These are phyloP conservation scores for Oemleria cerasiformis DNA, from an alignment of 306 rosid species.

Conservation along the genomic window DNA sequence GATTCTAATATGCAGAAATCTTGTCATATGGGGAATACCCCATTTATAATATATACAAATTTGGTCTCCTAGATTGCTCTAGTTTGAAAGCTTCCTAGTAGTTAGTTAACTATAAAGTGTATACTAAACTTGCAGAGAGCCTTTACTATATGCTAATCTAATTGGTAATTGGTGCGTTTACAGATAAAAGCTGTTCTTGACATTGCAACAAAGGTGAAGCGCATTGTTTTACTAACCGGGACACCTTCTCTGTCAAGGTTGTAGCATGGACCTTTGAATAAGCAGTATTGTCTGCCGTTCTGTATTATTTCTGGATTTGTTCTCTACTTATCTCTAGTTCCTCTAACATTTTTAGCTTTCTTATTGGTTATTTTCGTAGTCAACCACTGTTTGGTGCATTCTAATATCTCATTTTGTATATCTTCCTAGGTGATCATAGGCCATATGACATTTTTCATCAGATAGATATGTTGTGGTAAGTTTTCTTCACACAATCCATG, in stretches of 20 bases:
- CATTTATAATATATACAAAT: neutral
- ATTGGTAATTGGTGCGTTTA: conserved; percentile 21
- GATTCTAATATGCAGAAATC: neutral
- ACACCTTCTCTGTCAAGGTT: conserved; percentile 97
- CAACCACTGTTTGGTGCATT: conserved; percentile 21
- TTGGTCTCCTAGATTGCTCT: neutral
- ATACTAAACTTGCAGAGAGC: conserved; percentile 1
- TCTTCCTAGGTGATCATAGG: conserved; percentile 89
- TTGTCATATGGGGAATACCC: neutral
- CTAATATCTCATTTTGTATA: conserved; percentile 41
- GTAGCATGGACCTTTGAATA: conserved; percentile 37
- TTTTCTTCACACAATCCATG: conserved; percentile 32
- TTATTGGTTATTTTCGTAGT: conserved; percentile 4
- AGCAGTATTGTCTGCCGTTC: conserved; percentile 23
- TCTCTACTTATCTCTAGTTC: conserved; percentile 18
- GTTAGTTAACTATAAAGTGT: neutral
- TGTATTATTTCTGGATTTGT: conserved; percentile 15
- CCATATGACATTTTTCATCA: conserved; percentile 95
- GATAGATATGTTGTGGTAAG: conserved; percentile 90
- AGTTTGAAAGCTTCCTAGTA: neutral
- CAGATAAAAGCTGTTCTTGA: conserved; percentile 88
- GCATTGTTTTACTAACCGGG: conserved; percentile 80
- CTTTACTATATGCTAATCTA: conserved; percentile 10
- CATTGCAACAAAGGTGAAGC: conserved; percentile 69
- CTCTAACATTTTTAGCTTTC: conserved; percentile 11